These are phyloP conservation scores for Salix udensis DNA, from an alignment of 345 rosid genomes.

Conservation along the genomic window DNA sequence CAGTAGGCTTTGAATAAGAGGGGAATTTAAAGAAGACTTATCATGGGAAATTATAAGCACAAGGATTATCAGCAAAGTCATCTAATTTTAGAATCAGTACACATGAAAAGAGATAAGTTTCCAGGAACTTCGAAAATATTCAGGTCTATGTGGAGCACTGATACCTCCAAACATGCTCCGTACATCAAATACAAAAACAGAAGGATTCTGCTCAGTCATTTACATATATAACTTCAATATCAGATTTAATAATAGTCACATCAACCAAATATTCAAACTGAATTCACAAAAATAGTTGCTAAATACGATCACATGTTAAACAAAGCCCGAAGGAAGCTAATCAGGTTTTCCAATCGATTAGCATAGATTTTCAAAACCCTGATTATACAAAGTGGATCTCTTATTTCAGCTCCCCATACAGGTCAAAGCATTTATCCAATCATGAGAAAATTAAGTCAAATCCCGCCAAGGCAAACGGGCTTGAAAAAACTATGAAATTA, in stretches of 20 bases:
- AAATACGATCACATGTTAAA: background rate
- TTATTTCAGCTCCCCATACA: background rate
- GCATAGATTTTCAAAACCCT: background rate
- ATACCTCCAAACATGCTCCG: background rate
- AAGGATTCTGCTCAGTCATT: background rate
- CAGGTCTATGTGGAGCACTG: background rate
- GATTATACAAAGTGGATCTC: background rate
- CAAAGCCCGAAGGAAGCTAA: background rate
- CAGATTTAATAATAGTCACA: background rate
- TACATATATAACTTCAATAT: background rate
- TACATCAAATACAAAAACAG: background rate
- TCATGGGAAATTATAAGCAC: background rate
- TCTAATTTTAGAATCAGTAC: background rate
- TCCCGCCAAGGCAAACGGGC: background rate
- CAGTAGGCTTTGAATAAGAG: background rate
- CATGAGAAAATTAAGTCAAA: background rate
- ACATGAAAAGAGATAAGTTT: background rate
- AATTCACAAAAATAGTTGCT: background rate
- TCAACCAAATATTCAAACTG: background rate
- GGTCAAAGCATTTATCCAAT: background rate
- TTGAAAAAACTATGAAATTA: background rate
- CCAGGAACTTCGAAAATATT: background rate
- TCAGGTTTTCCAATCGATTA: background rate
- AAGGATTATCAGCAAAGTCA: background rate
- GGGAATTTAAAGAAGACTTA: background rate